These are phyloP conservation scores for Haplographium delicatum DNA, from an alignment of 495 filamentous ascomycete genomes.

Conservation along the genomic window DNA sequence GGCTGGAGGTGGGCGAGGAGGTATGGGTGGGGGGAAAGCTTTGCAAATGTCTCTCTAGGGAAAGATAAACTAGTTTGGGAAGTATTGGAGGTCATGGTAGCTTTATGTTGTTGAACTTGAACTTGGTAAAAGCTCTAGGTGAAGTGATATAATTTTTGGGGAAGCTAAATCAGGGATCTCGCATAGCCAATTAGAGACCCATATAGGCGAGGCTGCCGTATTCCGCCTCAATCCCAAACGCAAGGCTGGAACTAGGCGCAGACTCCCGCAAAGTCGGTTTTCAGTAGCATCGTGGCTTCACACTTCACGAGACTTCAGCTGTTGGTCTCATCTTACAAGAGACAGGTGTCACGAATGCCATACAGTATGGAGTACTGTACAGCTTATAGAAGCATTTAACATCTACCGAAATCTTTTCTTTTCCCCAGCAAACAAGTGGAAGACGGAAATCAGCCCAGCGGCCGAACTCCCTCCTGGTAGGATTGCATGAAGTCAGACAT, in stretches of 20 bases:
- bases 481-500: neutral
- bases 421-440: too few species aligned
- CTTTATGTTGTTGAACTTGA: neutral
- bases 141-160: conserved; percentile 10
- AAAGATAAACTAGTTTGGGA: conserved; percentile 52
- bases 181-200: conserved; percentile 4
- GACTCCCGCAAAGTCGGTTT: too few species aligned
- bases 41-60: conserved; percentile 77
- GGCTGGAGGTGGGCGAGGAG: conserved; percentile 80
- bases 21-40: conserved; percentile 81
- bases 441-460: too few species aligned
- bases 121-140: neutral
- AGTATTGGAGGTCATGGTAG: conserved; percentile 25
- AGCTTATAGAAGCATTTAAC: too few species aligned
- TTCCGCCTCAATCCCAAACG: neutral
- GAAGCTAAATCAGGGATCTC: conserved; percentile 10
- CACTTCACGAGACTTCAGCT: too few species aligned
- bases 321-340: too few species aligned
- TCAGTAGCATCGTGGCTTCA: too few species aligned
- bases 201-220: neutral
- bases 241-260: neutral
- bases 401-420: too few species aligned
- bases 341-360: too few species aligned
- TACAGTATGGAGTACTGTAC: too few species aligned
- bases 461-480: too few species aligned